Evolutionary conservation across 495 filamentous ascomycete species (phyloP).

Genomic region (Bathelium albidoporum): DNA sequence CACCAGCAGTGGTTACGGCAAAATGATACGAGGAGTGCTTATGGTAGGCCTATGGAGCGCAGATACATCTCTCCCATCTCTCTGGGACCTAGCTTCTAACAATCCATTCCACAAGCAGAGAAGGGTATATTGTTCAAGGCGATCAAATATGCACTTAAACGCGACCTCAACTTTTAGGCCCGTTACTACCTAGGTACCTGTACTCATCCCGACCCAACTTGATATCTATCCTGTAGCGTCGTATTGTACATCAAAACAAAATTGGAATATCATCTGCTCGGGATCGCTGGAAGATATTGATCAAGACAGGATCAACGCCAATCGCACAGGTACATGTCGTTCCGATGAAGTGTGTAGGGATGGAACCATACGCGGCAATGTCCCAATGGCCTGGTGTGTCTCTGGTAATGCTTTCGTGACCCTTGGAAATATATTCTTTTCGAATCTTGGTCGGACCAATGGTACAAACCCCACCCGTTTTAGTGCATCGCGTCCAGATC

Average conservation of each 20-base stretch:
- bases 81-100: too few species aligned
- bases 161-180: too few species aligned
- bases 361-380: not conserved
- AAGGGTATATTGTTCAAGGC: too few species aligned
- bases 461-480: not conserved
- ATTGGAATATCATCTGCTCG: not conserved
- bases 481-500: not conserved
- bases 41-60: too few species aligned
- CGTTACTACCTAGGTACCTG: too few species aligned
- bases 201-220: too few species aligned
- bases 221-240: not conserved
- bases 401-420: not conserved
- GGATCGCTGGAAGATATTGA: not conserved
- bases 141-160: too few species aligned
- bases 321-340: not conserved
- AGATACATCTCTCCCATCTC: too few species aligned
- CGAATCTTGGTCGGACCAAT: not conserved
- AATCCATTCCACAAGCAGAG: too few species aligned
- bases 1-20: too few species aligned
- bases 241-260: not conserved
- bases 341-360: not conserved
- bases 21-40: too few species aligned
- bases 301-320: not conserved
- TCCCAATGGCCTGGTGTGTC: not conserved
- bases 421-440: not conserved